Percentiles rank a stretch among this genome's conserved stretches.
phyloP scores from a whole-genome alignment of 1,139 yeast genomes.

The Zygosaccharomyces sapae region DNA sequence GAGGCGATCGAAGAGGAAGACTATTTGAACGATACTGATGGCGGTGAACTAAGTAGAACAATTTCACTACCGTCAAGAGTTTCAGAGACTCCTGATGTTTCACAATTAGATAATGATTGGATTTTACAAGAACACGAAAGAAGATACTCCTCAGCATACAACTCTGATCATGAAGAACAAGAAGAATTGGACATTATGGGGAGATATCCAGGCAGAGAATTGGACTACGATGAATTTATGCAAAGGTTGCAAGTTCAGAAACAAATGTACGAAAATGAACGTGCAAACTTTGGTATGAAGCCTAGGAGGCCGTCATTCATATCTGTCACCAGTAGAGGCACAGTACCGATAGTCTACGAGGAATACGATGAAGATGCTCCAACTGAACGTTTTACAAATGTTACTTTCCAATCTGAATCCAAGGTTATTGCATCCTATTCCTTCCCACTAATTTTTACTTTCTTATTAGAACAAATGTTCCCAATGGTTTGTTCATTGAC shows the following conservation, averaged over 20 bases:
- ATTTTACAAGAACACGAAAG: slow-evolving; percentile 64
- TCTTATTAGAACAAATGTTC: slow-evolving; percentile 66
- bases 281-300: slow-evolving; percentile 26
- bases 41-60: slow-evolving; percentile 42
- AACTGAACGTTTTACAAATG: slow-evolving; percentile 45
- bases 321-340: slow-evolving; percentile 34
- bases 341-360: slow-evolving; percentile 35
- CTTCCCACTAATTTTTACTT: slow-evolving; percentile 61
- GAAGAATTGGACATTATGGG: slow-evolving; percentile 21
- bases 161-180: slow-evolving; percentile 26
- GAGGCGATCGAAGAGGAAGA: slow-evolving; percentile 41
- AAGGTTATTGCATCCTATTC: slow-evolving; percentile 51
- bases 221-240: slow-evolving; percentile 41
- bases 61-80: slow-evolving; percentile 62
- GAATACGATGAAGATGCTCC: slow-evolving; percentile 33
- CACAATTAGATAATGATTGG: slow-evolving; percentile 59
- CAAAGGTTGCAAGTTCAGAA: slow-evolving; percentile 35
- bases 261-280: slow-evolving; percentile 25
- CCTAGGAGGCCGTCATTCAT: slow-evolving; percentile 29
- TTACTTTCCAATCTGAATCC: slow-evolving; percentile 47
- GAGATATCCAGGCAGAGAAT: slow-evolving; percentile 22
- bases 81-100: slow-evolving; percentile 43
- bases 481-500: slow-evolving; percentile 67
- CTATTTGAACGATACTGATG: slow-evolving; percentile 41
- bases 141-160: slow-evolving; percentile 43